Conservation (phyloP, 2,329 filamentous ascomycete species). For the Pseudogymnoascus sp. region DNA sequence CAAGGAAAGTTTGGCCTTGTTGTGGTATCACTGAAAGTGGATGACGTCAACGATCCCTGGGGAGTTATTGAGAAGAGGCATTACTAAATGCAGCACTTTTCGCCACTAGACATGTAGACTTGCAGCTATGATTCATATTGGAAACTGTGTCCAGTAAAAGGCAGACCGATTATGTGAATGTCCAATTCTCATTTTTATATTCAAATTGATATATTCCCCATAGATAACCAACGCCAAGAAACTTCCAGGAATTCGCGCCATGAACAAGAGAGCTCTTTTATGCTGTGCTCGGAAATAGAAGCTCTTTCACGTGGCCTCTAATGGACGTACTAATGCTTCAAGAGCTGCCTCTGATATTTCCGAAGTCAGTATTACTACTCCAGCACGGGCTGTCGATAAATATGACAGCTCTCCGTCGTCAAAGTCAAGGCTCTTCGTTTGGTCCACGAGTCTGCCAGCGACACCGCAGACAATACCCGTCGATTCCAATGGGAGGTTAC, state of each 20-base stretch:
- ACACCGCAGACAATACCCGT: conserved; percentile 95
- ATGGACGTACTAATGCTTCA: conserved; percentile 37
- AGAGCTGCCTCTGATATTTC: conserved; percentile 67
- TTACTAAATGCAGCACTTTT: background rate
- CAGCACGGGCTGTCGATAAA: conserved; percentile 77
- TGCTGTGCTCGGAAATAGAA: background rate
- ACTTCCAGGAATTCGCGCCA: background rate
- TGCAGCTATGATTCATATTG: background rate
- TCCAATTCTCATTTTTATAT: background rate
- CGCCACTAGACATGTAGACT: background rate
- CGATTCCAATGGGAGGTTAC: conserved; percentile 71
- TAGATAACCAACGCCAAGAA: background rate
- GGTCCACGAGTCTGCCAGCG: conserved; percentile 69
- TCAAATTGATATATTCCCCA: background rate
- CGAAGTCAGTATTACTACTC: conserved; percentile 76
- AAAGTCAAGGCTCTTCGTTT: conserved; percentile 40
- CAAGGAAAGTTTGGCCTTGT: background rate
- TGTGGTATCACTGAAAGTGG: background rate
- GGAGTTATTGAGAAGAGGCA: background rate
- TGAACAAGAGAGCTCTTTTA: background rate
- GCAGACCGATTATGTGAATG: background rate
- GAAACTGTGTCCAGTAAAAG: background rate
- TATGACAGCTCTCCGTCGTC: conserved; percentile 69
- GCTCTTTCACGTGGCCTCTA: background rate
- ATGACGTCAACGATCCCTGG: conserved; percentile 5